A percentile compares a stretch with the other conserved stretches of the same genome.
Evolutionary conservation across 139 green algal genomes (phyloP).

Genomic region (Tetradesmus obliquus): DNA sequence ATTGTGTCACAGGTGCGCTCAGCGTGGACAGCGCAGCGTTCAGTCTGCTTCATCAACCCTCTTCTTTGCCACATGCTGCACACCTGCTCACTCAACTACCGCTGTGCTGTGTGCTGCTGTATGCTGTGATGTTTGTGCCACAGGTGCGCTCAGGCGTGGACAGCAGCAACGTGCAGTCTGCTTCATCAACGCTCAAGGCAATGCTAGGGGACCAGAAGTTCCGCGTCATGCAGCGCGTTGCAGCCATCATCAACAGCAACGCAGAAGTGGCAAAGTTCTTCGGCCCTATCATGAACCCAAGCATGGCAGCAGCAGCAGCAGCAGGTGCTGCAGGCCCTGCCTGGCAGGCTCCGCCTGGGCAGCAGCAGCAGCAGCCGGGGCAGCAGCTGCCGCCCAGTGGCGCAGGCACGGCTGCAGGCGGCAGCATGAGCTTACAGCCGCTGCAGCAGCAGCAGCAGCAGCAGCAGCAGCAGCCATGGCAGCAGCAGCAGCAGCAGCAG

Average conservation of each 20-base stretch:
- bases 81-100: too few species aligned
- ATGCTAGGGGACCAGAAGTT: slow-evolving; percentile 12
- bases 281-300: slow-evolving; percentile 5
- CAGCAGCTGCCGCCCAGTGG: neutral
- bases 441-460: neutral
- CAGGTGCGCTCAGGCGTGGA: neutral
- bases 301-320: neutral
- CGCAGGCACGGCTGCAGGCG: neutral
- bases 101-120: too few species aligned
- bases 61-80: too few species aligned
- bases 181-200: neutral
- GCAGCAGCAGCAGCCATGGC: neutral
- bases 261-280: slow-evolving; percentile 16
- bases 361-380: slow-evolving; percentile 6
- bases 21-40: too few species aligned
- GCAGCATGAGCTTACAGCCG: neutral
- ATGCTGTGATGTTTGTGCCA: too few species aligned
- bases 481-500: slow-evolving; percentile 21
- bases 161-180: neutral
- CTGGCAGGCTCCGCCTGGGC: neutral
- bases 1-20: too few species aligned
- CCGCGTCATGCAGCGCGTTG: neutral
- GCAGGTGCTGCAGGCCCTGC: neutral
- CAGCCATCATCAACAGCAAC: neutral
- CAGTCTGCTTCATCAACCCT: too few species aligned